phyloP scores from a whole-genome alignment of 306 rosid genomes.

The Myrica gale region DNA sequence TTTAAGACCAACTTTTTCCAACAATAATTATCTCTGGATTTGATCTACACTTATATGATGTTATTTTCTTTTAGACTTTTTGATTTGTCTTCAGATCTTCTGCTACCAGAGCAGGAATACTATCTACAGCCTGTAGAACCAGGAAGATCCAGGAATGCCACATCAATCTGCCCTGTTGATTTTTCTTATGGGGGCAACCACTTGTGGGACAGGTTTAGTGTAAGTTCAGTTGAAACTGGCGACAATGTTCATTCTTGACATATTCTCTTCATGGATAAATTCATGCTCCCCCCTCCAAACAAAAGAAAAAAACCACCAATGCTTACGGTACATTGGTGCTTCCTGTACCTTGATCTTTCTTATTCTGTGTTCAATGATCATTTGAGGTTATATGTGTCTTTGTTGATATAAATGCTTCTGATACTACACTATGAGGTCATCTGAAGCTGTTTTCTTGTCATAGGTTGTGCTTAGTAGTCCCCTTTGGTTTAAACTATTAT shows the following conservation, averaged over 20 bases:
- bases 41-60: constrained; percentile 5
- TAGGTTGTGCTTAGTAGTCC: constrained; percentile 3
- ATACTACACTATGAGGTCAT: neutral
- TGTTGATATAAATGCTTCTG: neutral
- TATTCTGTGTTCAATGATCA: neutral
- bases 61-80: constrained; percentile 62
- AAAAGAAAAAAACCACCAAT: neutral
- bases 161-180: constrained; percentile 85
- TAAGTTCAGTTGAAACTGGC: constrained; percentile 46
- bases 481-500: neutral
- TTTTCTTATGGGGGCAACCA: constrained; percentile 95
- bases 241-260: constrained; percentile 2
- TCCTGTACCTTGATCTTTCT: neutral
- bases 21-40: neutral
- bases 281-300: neutral
- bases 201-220: constrained; percentile 93
- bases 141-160: constrained; percentile 73
- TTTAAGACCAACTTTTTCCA: neutral
- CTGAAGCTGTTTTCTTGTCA: constrained; percentile 1
- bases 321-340: neutral
- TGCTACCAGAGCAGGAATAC: constrained; percentile 94
- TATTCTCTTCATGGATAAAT: neutral
- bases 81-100: constrained; percentile 70
- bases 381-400: neutral
- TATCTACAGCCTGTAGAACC: constrained; percentile 81